Base-by-base conservation (phyloP, 1,284 basidiomycete species). In the Cryptococcus hybrid region DNA sequence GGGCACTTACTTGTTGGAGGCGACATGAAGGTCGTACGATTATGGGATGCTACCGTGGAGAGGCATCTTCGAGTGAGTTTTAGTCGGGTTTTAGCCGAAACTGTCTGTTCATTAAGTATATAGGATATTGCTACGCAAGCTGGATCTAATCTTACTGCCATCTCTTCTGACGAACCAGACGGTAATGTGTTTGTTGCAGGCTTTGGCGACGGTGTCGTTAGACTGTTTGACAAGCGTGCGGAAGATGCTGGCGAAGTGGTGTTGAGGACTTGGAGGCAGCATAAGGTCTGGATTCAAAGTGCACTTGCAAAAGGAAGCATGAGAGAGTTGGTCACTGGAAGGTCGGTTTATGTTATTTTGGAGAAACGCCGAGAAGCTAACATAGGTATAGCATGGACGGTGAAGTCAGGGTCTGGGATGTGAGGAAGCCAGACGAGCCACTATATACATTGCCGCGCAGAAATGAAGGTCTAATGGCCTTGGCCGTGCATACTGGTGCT, bases 21-120 rank as follows among this genome's bases (percentile, higher is more conserved):
- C 6, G 95, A 99, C 76, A 89, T 91, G 51, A 85, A 87, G 56
- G 86, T 88, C 39, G 88, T 99, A 58, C 84, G 92, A 52, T 83
- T 94, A 1, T 99, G 96, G 96, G 95, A 99, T 74, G 94, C 93
- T 9, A 88, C 92, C 65, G 88, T 90, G 11, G 95, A 99, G 77
- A 85, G 85, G 24, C 87, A 89, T 68, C 80, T 90, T 39, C 78
- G 89, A 8, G 24, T 24, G 24, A 24, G 24, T 24, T 24, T 24
- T 24, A 24, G 24, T 24, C n/a, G n/a, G n/a, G n/a, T n/a, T 91
- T 92, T 65, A 68, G 87, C 68, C 51, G 15, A 4, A 9, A 39
- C 30, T 24, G 34, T 49, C 18, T 50, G 7, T 37, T 34, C 45
- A 12, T 24, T 24, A 24, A 24, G 24, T 24, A 24, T 30, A 30